A percentile compares a stretch with the other conserved stretches of the same genome.
Evolutionary conservation across 441 rosid species (phyloP).

Genomic region (Manihot esculenta): DNA sequence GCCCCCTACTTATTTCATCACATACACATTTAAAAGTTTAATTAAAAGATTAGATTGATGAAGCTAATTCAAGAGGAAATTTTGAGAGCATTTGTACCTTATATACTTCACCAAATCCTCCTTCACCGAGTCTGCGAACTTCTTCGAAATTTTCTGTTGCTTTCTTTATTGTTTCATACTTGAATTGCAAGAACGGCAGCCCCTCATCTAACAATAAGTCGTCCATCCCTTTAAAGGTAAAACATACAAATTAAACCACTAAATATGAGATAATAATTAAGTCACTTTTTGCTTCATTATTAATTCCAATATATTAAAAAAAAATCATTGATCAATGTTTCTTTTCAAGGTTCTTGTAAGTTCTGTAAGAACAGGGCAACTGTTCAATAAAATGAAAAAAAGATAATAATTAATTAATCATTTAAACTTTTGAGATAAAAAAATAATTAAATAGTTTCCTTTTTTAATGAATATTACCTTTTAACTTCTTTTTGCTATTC

Average conservation of each 20-base stretch:
- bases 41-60: neutral
- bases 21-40: neutral
- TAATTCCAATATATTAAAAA: neutral
- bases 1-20: slow-evolving; percentile 43
- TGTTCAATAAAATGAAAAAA: no score
- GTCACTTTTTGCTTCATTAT: neutral
- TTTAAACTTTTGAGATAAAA: no score
- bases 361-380: no score
- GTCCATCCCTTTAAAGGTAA: slow-evolving; percentile 14
- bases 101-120: slow-evolving; percentile 67
- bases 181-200: slow-evolving; percentile 48
- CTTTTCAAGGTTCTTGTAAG: no score
- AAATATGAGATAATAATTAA: neutral
- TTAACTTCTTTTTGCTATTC: neutral
- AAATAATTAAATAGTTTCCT: no score
- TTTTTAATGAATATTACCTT: slow-evolving; percentile 9
- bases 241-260: neutral
- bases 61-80: neutral
- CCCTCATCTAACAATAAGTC: slow-evolving; percentile 34
- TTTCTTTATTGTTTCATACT: slow-evolving; percentile 43
- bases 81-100: slow-evolving; percentile 35
- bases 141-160: slow-evolving; percentile 51
- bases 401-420: no score
- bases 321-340: no score
- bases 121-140: slow-evolving; percentile 50